Base-by-base conservation (phyloP, 1,139 yeast species). In the Candida freyschussii region DNA sequence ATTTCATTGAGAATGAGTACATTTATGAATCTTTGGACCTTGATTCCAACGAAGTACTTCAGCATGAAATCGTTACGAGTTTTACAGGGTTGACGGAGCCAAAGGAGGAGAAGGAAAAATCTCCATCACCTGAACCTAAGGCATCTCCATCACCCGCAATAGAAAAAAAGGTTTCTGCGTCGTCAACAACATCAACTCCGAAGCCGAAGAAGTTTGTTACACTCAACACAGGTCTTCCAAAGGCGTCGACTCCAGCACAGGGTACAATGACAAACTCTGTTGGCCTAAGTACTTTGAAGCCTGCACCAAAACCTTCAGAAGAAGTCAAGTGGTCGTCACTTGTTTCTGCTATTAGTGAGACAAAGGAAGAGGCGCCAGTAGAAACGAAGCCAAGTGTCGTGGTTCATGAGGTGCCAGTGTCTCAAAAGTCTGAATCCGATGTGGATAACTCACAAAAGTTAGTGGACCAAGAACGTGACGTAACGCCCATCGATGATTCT, bases 1-100 rank as follows among this genome's bases (percentile, higher is more conserved):
- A 79, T 51, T 82, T 79, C 48, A 73, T 79, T 31, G 85, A 79
- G 48, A 84, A 82, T 55, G 89, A 81, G 52, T 80, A 83, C 28
- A 75, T 82, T 48, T 82, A 82, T 52, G 91, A 82, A 43, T 69
- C 69, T 30, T 60, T 81, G 45, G 76, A 78, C 48, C 58, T 81
- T 34, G 79, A 71, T 29, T 71, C 78, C 4, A 77, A 72, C 35
- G 76, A 69, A 35, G 61, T 66, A 4, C 54, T 67, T 34, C 69
- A 66, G 4, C 65, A 63, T 36, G 75, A 69, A 41, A 67, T 68
- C 4, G 63, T 66, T 3, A 60, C 63, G 21, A 53, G 62, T 10
- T 57, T 63, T 42, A 63, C 62, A 21, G 57, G 58, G 5, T 54
- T 45, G 7, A 24, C 21, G 13, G 32, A 29, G 13, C 18, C 19